phyloP scores from a whole-genome alignment of 2,329 filamentous ascomycete species.

The Botrytis galanthina region DNA sequence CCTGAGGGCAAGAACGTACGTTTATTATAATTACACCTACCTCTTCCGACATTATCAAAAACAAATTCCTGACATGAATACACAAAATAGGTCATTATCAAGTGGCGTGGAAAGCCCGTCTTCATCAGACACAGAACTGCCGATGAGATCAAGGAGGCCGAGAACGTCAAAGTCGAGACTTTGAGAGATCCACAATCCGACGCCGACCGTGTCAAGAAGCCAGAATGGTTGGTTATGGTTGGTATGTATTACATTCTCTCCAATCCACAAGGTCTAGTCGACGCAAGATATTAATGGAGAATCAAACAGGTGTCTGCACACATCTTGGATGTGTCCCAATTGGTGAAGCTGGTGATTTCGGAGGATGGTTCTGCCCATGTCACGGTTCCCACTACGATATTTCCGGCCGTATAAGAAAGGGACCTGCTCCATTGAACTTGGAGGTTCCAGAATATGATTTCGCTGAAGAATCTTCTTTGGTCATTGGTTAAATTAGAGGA shows the following conservation, averaged over 20 bases:
- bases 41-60: neutral
- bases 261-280: neutral
- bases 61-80: slow-evolving; percentile 14
- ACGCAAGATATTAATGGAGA: slow-evolving; percentile 27
- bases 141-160: slow-evolving; percentile 91
- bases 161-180: slow-evolving; percentile 76
- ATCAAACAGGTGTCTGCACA: slow-evolving; percentile 84
- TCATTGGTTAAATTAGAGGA: slow-evolving; percentile 75
- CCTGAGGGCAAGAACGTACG: slow-evolving; percentile 99
- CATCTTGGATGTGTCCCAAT: slow-evolving; percentile 99
- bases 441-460: slow-evolving; percentile 93
- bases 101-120: slow-evolving; percentile 99
- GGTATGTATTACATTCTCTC: slow-evolving; percentile 52
- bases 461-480: slow-evolving; percentile 79
- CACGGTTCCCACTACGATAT: slow-evolving; percentile 99
- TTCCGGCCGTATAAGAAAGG: slow-evolving; percentile 96
- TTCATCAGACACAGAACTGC: slow-evolving; percentile 98
- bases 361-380: slow-evolving; percentile 99
- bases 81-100: slow-evolving; percentile 79
- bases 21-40: slow-evolving; percentile 31
- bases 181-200: slow-evolving; percentile 92
- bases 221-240: slow-evolving; percentile 98
- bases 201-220: slow-evolving; percentile 91
- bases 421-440: slow-evolving; percentile 94
- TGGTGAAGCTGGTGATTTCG: slow-evolving; percentile 95